phyloP scores from a whole-genome alignment of 2,329 filamentous ascomycete genomes.

The Chalaropsis thielavioides region DNA sequence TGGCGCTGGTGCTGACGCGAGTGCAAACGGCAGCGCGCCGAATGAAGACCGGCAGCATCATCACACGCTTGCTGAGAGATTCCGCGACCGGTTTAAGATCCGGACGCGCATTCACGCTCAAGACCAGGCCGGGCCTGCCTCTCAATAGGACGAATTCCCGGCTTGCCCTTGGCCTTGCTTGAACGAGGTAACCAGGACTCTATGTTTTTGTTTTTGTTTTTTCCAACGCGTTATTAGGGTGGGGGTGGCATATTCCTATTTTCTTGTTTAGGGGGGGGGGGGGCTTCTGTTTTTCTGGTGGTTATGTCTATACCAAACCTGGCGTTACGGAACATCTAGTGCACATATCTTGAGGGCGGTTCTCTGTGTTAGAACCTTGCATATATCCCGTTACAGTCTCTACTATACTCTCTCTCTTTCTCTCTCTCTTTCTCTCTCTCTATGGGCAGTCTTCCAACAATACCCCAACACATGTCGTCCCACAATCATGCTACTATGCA shows the following conservation, averaged over 20 bases:
- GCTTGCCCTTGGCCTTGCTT: neutral
- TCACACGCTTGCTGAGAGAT: slow-evolving; percentile 33
- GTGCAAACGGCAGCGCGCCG: slow-evolving; percentile 15
- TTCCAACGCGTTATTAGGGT: neutral
- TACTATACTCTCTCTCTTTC: neutral
- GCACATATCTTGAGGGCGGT: neutral
- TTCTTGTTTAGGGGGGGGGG: neutral
- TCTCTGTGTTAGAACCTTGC: neutral
- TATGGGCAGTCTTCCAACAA: no score
- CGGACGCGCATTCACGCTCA: slow-evolving; percentile 31
- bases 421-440: no score
- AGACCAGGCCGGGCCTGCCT: neutral
- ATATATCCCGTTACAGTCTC: neutral
- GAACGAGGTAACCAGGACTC: neutral
- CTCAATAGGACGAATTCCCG: neutral
- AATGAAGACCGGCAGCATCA: slow-evolving; percentile 25
- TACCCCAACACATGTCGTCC: no score
- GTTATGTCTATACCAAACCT: neutral
- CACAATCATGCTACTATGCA: no score
- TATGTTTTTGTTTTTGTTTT: neutral
- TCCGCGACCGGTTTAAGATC: slow-evolving; percentile 40
- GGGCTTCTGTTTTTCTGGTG: neutral
- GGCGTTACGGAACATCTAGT: neutral
- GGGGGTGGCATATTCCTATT: neutral
- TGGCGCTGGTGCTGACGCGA: neutral